These are phyloP conservation scores for Boletus insuetus DNA, from an alignment of 768 basidiomycete species.

Conservation along the genomic window DNA sequence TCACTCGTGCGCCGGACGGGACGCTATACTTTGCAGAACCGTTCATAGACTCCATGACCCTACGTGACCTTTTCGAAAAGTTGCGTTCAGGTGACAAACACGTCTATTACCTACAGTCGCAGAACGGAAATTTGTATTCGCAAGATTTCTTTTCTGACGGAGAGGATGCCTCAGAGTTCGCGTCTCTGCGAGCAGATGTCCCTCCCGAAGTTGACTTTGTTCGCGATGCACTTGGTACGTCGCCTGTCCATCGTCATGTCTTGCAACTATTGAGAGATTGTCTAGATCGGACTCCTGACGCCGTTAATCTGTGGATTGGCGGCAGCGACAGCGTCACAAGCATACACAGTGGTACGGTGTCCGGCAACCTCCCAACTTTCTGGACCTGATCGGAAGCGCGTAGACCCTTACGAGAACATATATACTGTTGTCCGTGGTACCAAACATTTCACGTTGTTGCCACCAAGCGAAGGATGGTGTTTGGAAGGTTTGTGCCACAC, in stretches of 20 bases:
- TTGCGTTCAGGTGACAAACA: constrained; percentile 34
- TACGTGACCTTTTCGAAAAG: constrained; percentile 48
- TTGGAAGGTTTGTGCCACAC: constrained; percentile 59
- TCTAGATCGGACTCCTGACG: constrained; percentile 68
- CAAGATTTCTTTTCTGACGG: constrained; percentile 37
- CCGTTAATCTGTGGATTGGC: constrained; percentile 94
- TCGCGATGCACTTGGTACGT: constrained; percentile 72
- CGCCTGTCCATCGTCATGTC: not conserved
- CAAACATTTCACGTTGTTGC: constrained; percentile 83
- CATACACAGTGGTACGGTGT: constrained; percentile 71
- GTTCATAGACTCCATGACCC: constrained; percentile 61
- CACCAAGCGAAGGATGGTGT: constrained; percentile 87
- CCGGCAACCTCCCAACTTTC: not conserved
- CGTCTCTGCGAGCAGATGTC: constrained; percentile 60
- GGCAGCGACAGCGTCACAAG: constrained; percentile 73
- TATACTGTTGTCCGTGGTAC: constrained; percentile 82
- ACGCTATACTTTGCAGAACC: constrained; percentile 77
- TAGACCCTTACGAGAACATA: constrained; percentile 92
- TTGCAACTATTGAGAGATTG: not conserved
- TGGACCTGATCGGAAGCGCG: not conserved
- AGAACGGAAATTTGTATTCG: constrained; percentile 85
- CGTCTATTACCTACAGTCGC: constrained; percentile 80
- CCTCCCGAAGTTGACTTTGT: constrained; percentile 71
- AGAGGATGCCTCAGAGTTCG: constrained; percentile 55
- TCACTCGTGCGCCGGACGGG: constrained; percentile 52